These are phyloP conservation scores for Lotus japonicus DNA, from an alignment of 306 rosid species.

Conservation along the genomic window DNA sequence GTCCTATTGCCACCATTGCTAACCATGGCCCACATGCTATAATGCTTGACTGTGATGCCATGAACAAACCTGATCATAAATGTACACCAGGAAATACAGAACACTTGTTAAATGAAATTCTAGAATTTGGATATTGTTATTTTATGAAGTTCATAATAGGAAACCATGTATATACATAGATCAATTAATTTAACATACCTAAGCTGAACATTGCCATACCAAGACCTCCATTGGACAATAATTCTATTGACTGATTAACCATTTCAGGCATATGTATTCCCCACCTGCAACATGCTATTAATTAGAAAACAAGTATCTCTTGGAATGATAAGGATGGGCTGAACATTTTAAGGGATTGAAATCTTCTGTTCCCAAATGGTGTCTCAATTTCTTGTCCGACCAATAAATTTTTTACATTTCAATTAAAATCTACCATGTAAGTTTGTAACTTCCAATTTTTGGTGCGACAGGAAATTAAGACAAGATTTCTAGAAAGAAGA, in stretches of 20 bases:
- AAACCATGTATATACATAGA: not conserved
- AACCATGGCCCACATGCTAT: slow-evolving; percentile 78
- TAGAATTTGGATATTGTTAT: not conserved
- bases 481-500: too few species aligned
- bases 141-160: not conserved
- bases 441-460: too few species aligned
- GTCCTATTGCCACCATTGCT: slow-evolving; percentile 29
- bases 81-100: not conserved
- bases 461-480: too few species aligned
- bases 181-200: slow-evolving; percentile 33
- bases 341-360: not conserved
- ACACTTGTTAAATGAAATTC: slow-evolving; percentile 12
- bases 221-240: slow-evolving; percentile 73
- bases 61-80: slow-evolving; percentile 46
- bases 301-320: not conserved
- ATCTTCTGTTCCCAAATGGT: too few species aligned
- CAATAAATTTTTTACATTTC: too few species aligned
- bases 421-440: too few species aligned
- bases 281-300: slow-evolving; percentile 53
- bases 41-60: slow-evolving; percentile 68
- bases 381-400: too few species aligned
- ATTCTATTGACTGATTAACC: slow-evolving; percentile 43
- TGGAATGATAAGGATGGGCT: not conserved
- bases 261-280: slow-evolving; percentile 61
- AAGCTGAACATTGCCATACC: slow-evolving; percentile 98